Evolutionary conservation across 768 basidiomycete species (phyloP).

Genomic region (Phylloporus scabripes): DNA sequence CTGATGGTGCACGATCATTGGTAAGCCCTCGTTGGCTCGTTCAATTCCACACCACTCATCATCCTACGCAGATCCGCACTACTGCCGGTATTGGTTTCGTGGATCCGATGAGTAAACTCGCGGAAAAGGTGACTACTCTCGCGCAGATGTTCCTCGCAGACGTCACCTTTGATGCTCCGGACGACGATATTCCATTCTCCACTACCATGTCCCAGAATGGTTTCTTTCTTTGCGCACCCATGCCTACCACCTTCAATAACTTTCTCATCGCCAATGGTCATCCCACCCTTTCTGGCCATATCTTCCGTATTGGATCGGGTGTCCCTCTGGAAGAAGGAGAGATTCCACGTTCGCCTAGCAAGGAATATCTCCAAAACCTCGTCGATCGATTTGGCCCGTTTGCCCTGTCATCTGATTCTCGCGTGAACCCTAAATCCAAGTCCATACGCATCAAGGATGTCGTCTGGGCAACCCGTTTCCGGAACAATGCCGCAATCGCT

Average conservation of each 20-base stretch:
- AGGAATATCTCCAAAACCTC: slow-evolving; percentile 41
- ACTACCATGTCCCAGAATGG: slow-evolving; percentile 5
- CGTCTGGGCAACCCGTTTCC: slow-evolving; percentile 45
- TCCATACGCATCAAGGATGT: slow-evolving; percentile 34
- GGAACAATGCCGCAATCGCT: slow-evolving; percentile 42
- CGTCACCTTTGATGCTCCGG: slow-evolving; percentile 10
- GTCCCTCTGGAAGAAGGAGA: slow-evolving; percentile 34
- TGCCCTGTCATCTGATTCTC: slow-evolving; percentile 33
- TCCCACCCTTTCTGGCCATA: neutral
- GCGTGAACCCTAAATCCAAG: slow-evolving; percentile 28
- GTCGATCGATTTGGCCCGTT: slow-evolving; percentile 39
- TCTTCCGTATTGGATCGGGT: slow-evolving; percentile 41
- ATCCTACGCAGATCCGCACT: slow-evolving; percentile 37
- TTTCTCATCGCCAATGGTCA: slow-evolving; percentile 16
- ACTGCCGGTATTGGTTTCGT: slow-evolving; percentile 38
- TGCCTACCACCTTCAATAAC: slow-evolving; percentile 16
- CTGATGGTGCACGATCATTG: slow-evolving; percentile 38
- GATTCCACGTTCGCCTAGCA: slow-evolving; percentile 36
- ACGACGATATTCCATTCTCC: neutral
- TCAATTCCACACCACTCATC: neutral
- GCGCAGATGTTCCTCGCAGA: slow-evolving; percentile 28
- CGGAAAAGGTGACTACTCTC: slow-evolving; percentile 26
- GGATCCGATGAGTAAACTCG: slow-evolving; percentile 36
- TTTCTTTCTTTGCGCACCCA: slow-evolving; percentile 11
- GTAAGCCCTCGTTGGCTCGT: neutral